Evolutionary conservation across 805 yeast genomes (phyloP).

Genomic region (Blastobotrys mokoenaii): DNA sequence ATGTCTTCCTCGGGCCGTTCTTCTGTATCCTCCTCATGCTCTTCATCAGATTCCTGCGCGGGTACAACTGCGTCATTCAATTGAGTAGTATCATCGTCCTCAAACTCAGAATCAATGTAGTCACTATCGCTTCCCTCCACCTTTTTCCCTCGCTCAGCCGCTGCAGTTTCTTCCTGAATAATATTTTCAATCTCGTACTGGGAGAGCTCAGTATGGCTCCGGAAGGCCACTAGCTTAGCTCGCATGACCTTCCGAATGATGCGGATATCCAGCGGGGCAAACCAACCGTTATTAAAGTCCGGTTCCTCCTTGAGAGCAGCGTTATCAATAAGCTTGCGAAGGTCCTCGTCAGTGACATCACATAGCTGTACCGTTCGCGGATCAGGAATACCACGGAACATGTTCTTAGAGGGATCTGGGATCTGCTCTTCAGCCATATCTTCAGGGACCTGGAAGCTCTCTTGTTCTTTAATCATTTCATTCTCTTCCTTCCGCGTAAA

Average conservation of each 20-base stretch:
- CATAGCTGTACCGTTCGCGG: slow-evolving; percentile 72
- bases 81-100: slow-evolving; percentile 8
- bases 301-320: slow-evolving; percentile 35
- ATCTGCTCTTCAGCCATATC: slow-evolving; percentile 5
- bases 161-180: neutral
- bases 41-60: slow-evolving; percentile 9
- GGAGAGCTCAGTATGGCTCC: slow-evolving; percentile 34
- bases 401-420: slow-evolving; percentile 48
- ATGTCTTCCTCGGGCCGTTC: slow-evolving; percentile 12
- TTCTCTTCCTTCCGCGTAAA: slow-evolving; percentile 24
- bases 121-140: slow-evolving; percentile 10
- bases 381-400: slow-evolving; percentile 40
- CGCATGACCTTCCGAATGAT: slow-evolving; percentile 62
- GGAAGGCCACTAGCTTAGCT: slow-evolving; percentile 57
- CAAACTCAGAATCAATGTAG: slow-evolving; percentile 7
- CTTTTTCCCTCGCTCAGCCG: slow-evolving; percentile 1
- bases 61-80: slow-evolving; percentile 3
- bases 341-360: slow-evolving; percentile 61
- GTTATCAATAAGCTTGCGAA: slow-evolving; percentile 36
- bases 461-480: no score
- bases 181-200: neutral
- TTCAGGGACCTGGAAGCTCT: no score
- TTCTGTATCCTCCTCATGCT: slow-evolving; percentile 11
- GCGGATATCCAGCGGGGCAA: slow-evolving; percentile 48
- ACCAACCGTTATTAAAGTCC: slow-evolving; percentile 76